Conservation (phyloP, 768 basidiomycete genomes). For the Auriscalpium vulgare region DNA sequence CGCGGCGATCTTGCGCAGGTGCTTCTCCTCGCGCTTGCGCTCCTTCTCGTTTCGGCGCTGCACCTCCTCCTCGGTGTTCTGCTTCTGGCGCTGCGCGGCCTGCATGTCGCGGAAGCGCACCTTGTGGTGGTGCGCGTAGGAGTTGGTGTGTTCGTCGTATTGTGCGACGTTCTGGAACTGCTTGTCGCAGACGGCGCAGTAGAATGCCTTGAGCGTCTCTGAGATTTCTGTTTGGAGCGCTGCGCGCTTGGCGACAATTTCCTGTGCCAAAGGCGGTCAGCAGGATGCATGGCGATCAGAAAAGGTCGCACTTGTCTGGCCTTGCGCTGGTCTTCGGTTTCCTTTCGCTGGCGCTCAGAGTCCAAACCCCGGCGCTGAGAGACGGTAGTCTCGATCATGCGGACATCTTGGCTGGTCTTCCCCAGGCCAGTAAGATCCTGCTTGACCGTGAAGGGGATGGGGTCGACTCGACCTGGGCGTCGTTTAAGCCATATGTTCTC, state of each 20-base stretch:
- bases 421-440: constrained; percentile 73
- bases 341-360: constrained; percentile 73
- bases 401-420: constrained; percentile 69
- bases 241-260: constrained; percentile 51
- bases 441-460: constrained; percentile 76
- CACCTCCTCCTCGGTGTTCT: constrained; percentile 57
- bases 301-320: constrained; percentile 52
- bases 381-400: constrained; percentile 80
- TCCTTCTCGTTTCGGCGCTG: constrained; percentile 82
- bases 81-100: constrained; percentile 46
- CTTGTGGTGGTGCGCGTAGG: constrained; percentile 83
- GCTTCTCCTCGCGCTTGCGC: constrained; percentile 77
- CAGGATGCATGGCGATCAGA: neutral
- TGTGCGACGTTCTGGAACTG: constrained; percentile 83
- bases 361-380: constrained; percentile 74
- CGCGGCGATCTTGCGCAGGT: constrained; percentile 74
- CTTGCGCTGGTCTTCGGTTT: constrained; percentile 69
- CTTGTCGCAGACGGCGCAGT: constrained; percentile 78
- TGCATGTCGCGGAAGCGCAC: constrained; percentile 79
- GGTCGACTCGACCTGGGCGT: constrained; percentile 65
- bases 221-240: constrained; percentile 65
- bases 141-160: constrained; percentile 86
- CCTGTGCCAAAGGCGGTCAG: constrained; percentile 31
- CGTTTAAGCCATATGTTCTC: neutral
- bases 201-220: constrained; percentile 63